Evolutionary conservation across 805 yeast species (phyloP), one percentile per base, ranked within the genome.

Genomic region (Lipomyces chichibuensis): DNA sequence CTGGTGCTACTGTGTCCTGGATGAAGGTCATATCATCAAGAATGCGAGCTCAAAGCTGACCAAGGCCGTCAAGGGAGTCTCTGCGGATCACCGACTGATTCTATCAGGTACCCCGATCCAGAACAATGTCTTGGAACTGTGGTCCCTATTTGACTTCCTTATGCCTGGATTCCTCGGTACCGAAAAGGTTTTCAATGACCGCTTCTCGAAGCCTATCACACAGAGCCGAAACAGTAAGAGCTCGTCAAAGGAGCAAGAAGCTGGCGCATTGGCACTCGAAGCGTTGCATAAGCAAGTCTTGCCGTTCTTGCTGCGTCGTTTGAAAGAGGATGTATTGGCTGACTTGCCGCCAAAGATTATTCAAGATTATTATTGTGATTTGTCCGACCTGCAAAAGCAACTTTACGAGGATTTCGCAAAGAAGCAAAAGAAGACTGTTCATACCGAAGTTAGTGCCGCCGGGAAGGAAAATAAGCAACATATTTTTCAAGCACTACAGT

Each of bases 111-210:
- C 99, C 0, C 99, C 99, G 14, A 95, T 95, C 73, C 99, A 95
- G 78, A 95, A 95, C 76, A 95, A 95, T 75, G 99, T 95, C 2
- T 83, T 95, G 55, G 99, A 95, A 78, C 81, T 95, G 69, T 95
- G 99, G 99, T 95, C 99, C 2, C 81, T 95, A 74, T 95, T 95
- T 81, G 99, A 95, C 78, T 95, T 92, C 77, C 82, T 95, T 77
- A 95, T 95, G 99, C 99, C 99, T 1, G 99, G 99, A 0, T 95
- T 95, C 75, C 81, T 95, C 71, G 99, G 99, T 14, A 88, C 96
- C 2, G 99, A 95, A 75, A 94, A 92, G 78, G 84, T 89, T 60
- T 95, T 95, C 81, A 95, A 92, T 74, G 98, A 94, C 69, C 85
- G 93, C 72, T 95, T 94, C 82, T 96, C 98, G n/a, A 93, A 93